phyloP scores from a whole-genome alignment of 1,284 basidiomycete genomes.

The Ceratobasidium sp. region DNA sequence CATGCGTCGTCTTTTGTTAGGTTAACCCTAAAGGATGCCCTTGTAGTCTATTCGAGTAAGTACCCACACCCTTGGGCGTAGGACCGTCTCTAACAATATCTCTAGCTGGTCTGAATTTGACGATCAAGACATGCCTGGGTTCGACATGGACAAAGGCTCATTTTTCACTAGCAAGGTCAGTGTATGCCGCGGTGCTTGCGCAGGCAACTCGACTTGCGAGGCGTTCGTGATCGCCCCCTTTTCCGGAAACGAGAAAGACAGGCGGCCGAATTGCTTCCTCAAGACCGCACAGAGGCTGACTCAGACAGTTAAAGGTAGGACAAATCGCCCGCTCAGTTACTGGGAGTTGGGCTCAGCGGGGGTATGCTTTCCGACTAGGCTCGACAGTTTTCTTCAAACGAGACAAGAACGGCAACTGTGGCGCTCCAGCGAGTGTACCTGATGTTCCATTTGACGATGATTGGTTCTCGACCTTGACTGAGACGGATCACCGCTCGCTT shows the following conservation, averaged over 20 bases:
- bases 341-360: neutral
- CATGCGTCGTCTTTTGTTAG: neutral
- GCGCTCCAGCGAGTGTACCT: no score
- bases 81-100: no score
- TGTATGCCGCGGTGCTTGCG: conserved; percentile 9
- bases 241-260: conserved; percentile 8
- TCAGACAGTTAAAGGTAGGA: neutral
- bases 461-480: no score
- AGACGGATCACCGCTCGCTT: no score
- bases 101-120: conserved; percentile 4
- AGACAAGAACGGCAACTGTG: no score
- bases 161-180: conserved; percentile 14
- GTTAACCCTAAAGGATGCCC: conserved; percentile 14
- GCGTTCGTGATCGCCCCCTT: conserved; percentile 3
- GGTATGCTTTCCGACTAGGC: neutral
- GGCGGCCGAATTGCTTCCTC: conserved; percentile 2
- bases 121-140: conserved; percentile 17
- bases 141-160: conserved; percentile 9
- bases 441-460: no score
- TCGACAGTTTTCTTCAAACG: no score
- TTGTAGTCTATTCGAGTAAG: conserved; percentile 13
- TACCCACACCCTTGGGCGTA: no score
- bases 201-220: conserved; percentile 1
- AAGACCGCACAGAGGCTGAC: conserved; percentile 10
- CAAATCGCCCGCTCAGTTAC: no score